Evolutionary conservation across 768 basidiomycete species (phyloP).

Genomic region (Suillus sp.): DNA sequence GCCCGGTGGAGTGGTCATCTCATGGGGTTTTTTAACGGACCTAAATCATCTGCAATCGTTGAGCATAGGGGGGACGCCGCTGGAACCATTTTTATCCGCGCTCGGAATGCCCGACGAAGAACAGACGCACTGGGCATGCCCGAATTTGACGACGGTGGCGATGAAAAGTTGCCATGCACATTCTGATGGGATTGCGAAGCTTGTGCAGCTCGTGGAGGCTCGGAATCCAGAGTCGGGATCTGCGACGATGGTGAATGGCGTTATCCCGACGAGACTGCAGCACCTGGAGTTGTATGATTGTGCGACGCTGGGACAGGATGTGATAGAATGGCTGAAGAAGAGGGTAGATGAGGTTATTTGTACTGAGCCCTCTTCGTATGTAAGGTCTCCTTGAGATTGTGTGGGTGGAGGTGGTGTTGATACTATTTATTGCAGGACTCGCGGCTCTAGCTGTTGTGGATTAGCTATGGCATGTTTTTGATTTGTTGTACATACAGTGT

Average conservation of each 20-base stretch:
- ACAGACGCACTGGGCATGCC: constrained; percentile 60
- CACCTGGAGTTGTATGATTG: constrained; percentile 69
- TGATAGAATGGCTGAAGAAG: constrained; percentile 65
- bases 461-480: constrained; percentile 12
- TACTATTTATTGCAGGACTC: constrained; percentile 8
- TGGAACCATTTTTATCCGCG: constrained; percentile 63
- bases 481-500: constrained; percentile 6
- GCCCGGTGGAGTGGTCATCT: constrained; percentile 56
- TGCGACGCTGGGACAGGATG: constrained; percentile 64
- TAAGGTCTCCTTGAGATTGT: constrained; percentile 34
- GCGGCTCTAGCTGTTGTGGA: constrained; percentile 12
- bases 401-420: not conserved
- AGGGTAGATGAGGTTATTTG: constrained; percentile 65
- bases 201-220: constrained; percentile 72
- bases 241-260: constrained; percentile 42
- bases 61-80: constrained; percentile 62
- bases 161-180: constrained; percentile 68
- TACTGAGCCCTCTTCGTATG: constrained; percentile 57
- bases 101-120: constrained; percentile 66
- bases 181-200: constrained; percentile 62
- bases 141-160: constrained; percentile 57
- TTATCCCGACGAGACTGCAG: constrained; percentile 54
- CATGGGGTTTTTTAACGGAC: constrained; percentile 68
- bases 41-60: constrained; percentile 60
- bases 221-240: constrained; percentile 58